phyloP scores from a whole-genome alignment of 345 rosid species.

The Chamaenerion angustifolium region DNA sequence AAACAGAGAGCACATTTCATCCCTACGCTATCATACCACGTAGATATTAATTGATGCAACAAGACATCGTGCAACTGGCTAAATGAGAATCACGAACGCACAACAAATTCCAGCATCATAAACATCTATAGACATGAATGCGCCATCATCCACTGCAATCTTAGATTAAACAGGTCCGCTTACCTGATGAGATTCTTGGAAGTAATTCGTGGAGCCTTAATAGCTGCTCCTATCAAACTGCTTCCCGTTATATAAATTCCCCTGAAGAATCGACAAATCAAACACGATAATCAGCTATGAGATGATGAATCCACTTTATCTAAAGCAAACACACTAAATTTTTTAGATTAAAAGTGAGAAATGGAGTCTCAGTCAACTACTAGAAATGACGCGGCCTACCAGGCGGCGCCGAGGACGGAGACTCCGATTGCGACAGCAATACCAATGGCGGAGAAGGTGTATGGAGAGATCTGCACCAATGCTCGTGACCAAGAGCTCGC shows the following conservation, averaged over 20 bases:
- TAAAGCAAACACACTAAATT: too few species aligned
- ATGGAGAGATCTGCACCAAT: slow-evolving; percentile 71
- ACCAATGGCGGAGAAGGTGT: slow-evolving; percentile 89
- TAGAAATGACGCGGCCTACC: slow-evolving; percentile 26
- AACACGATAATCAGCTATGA: not conserved
- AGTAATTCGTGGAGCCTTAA: slow-evolving; percentile 95
- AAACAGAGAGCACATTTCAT: too few species aligned
- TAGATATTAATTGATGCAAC: too few species aligned
- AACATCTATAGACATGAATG: not conserved
- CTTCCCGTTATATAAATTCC: slow-evolving; percentile 97
- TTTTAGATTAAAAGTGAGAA: not conserved
- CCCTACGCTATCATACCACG: too few species aligned
- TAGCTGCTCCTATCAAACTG: slow-evolving; percentile 98
- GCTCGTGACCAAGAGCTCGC: slow-evolving; percentile 60
- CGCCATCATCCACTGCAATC: not conserved
- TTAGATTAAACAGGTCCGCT: not conserved
- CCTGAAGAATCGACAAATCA: slow-evolving; percentile 20
- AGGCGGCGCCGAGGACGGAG: slow-evolving; percentile 98
- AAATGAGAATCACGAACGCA: too few species aligned
- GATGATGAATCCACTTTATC: too few species aligned
- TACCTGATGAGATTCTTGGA: slow-evolving; percentile 96
- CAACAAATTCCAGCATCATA: not conserved
- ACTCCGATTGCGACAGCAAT: slow-evolving; percentile 93
- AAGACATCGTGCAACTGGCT: too few species aligned
- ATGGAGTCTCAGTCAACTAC: not conserved